phyloP scores from a whole-genome alignment of 164 flowering plant genomes.

The Litsea cubeba region DNA sequence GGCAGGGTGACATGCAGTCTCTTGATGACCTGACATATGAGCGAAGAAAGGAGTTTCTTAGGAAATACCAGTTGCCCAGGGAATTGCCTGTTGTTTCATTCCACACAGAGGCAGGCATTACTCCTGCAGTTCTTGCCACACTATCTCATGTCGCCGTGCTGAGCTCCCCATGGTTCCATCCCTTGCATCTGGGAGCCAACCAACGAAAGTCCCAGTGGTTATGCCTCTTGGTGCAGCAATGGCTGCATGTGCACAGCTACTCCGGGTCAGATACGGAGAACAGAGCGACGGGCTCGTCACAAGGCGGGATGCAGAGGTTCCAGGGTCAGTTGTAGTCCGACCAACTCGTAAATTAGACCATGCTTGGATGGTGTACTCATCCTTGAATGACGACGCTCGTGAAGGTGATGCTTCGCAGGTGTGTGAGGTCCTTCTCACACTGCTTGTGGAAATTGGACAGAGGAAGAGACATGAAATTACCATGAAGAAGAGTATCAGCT shows the following conservation, averaged over 20 bases:
- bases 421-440: slow-evolving; percentile 76
- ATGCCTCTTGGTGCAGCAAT: too few relatives aligned
- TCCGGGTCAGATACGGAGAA: too few relatives aligned
- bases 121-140: slow-evolving; percentile 47
- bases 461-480: slow-evolving; percentile 45
- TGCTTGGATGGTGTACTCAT: slow-evolving; percentile 99
- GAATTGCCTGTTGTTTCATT: slow-evolving; percentile 87
- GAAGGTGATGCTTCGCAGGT: slow-evolving; percentile 85
- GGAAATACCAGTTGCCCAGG: slow-evolving; percentile 53
- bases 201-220: slow-evolving; percentile 73
- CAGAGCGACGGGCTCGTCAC: too few relatives aligned
- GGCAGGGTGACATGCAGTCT: slow-evolving; percentile 88
- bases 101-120: slow-evolving; percentile 75
- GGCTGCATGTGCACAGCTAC: too few relatives aligned
- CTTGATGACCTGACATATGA: slow-evolving; percentile 90
- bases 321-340: too few relatives aligned
- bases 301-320: too few relatives aligned
- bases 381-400: slow-evolving; percentile 53
- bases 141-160: slow-evolving; percentile 84
- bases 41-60: slow-evolving; percentile 69
- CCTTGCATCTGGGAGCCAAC: slow-evolving; percentile 25
- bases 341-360: slow-evolving; percentile 93
- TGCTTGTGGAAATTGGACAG: slow-evolving; percentile 70
- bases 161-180: slow-evolving; percentile 61
- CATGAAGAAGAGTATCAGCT: slow-evolving; percentile 28